phyloP scores from a whole-genome alignment of 2,329 filamentous ascomycete species.

The Akanthomyces dipterigenus region DNA sequence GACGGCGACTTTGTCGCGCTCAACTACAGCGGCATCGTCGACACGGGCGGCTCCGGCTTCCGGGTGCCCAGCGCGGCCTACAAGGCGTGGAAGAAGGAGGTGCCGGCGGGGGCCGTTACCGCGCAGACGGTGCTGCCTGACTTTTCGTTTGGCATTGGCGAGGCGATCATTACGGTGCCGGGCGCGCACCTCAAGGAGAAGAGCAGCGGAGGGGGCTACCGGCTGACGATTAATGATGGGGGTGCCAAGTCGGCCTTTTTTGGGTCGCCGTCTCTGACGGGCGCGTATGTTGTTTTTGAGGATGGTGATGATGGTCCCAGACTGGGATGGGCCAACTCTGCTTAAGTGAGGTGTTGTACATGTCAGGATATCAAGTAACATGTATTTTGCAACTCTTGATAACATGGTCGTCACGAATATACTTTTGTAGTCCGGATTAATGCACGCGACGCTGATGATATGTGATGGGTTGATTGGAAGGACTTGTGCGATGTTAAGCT shows the following conservation, averaged over 20 bases:
- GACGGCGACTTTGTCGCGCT: conserved; percentile 26
- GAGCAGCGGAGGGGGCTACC: not conserved
- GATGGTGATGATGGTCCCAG: not conserved
- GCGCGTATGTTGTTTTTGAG: conserved; percentile 6
- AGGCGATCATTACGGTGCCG: conserved; percentile 48
- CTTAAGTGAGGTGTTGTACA: not conserved
- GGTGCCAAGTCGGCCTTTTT: not conserved
- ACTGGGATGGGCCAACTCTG: conserved; percentile 3
- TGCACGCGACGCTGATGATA: too few species aligned
- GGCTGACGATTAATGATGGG: not conserved
- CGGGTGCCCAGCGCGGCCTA: conserved; percentile 41
- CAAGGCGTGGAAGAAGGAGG: conserved; percentile 13
- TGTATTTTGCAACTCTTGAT: not conserved
- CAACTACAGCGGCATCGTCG: conserved; percentile 40
- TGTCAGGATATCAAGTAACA: not conserved
- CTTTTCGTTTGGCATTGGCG: conserved; percentile 48
- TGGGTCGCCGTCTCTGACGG: conserved; percentile 6
- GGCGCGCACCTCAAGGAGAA: conserved; percentile 24
- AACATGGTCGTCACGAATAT: not conserved
- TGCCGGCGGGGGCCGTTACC: not conserved
- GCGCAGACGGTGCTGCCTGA: conserved; percentile 40
- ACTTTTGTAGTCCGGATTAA: too few species aligned
- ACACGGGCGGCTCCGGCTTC: conserved; percentile 57
- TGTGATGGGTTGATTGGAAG: not conserved
- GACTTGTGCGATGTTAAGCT: too few species aligned